Evolutionary conservation across 2,329 filamentous ascomycete species (phyloP), one percentile per base, ranked within the genome.

Genomic region (Colletotrichum lindemuthianum): DNA sequence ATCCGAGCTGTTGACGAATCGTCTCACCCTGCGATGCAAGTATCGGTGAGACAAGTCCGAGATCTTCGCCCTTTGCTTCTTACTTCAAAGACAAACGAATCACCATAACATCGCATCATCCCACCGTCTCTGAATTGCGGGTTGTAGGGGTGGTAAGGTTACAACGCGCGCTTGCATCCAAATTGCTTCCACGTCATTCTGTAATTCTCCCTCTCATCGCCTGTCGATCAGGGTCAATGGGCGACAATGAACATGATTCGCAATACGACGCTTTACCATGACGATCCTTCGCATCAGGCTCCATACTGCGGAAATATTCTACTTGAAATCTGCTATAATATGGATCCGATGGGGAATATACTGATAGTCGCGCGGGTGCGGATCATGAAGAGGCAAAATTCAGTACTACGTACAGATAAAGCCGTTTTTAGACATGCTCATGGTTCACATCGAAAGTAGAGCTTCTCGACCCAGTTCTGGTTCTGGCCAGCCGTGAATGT

Each of bases 181-280:
- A 47, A 52, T 41, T 43, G 45, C 24, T 24, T 56, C 40, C 57
- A 47, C 51, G 57, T 51, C 57, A 61, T 51, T 43, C 16, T 54
- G 12, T 32, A 47, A 34, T 16, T 37, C 50, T 48, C 5, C 32
- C 43, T 33, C 39, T 51, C 16, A 33, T 52, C 55, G 9, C 3
- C 24, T 8, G 5, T 13, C 7, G 8, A 13, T 24, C 34, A 16
- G n/a, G 12, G 34, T 2, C 11, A 16, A 50, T 50, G 10, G n/a
- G 13, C 32, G 11, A 10, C 33, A 13, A 41, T 13, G 6, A 41
- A 24, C 34, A 33, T n/a, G 45, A 15, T 16, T 39, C 51, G 6
- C 37, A 40, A 51, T 52, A 13, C 45, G 47, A 45, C 39, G 56
- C 32, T 59, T 39, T 45, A 34, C 15, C 44, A 10, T n/a, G 32